These are phyloP conservation scores for Phytophthora ohioensis DNA, from an alignment of 352 stramenopile species.

Conservation along the genomic window DNA sequence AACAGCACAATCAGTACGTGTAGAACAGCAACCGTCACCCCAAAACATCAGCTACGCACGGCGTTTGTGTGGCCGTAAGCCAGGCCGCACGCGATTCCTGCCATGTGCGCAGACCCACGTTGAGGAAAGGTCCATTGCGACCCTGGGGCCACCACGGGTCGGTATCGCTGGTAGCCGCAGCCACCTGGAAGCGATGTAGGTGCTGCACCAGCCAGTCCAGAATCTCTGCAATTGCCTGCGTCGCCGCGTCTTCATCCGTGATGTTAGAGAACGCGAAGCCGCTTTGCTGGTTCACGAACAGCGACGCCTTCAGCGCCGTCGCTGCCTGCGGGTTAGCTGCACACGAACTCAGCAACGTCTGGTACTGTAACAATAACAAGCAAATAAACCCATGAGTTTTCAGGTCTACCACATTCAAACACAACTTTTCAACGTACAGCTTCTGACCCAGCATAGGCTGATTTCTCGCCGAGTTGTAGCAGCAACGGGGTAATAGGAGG, in stretches of 20 bases:
- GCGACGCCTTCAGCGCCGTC: conserved; percentile 45
- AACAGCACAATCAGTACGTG: conserved; percentile 16
- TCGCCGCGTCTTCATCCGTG: conserved; percentile 90
- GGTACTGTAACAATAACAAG: conserved; percentile 46
- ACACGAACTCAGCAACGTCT: conserved; percentile 57
- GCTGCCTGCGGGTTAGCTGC: conserved; percentile 27
- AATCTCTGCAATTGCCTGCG: conserved; percentile 84
- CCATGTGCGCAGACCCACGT: conserved; percentile 81
- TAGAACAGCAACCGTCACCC: neutral
- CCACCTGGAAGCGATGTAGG: conserved; percentile 83
- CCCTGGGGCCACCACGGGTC: conserved; percentile 89
- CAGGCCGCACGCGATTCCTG: conserved; percentile 75
- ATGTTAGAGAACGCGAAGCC: conserved; percentile 91
- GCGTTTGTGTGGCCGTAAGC: conserved; percentile 74
- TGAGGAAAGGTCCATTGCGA: conserved; percentile 88
- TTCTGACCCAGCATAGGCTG: conserved; percentile 66
- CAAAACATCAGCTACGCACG: conserved; percentile 45
- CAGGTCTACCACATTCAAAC: neutral
- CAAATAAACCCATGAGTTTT: conserved; percentile 1
- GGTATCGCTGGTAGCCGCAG: conserved; percentile 79
- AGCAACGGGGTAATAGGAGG: conserved; percentile 59
- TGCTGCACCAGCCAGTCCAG: conserved; percentile 88
- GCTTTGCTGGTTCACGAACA: conserved; percentile 79
- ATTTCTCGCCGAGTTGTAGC: conserved; percentile 74
- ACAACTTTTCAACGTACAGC: conserved; percentile 48